phyloP scores from a whole-genome alignment of 2,329 filamentous ascomycete species.

The Calonectria multiphialidica region DNA sequence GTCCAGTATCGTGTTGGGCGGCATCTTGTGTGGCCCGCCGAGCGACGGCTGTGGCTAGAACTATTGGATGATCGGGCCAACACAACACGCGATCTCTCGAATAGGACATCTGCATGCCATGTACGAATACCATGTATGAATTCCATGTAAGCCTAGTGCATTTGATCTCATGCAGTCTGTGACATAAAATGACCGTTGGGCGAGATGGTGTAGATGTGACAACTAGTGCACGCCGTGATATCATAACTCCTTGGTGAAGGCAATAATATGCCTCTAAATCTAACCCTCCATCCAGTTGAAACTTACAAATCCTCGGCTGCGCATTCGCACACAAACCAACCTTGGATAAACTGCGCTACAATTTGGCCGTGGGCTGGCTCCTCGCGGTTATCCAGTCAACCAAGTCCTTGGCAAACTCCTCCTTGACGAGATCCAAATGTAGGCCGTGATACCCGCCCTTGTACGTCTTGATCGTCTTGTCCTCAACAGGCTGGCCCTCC shows the following conservation, averaged over 20 bases:
- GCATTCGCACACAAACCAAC: not conserved
- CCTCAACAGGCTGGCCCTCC: conserved; percentile 67
- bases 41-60: conserved; percentile 3
- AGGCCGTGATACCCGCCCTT: conserved; percentile 84
- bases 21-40: conserved; percentile 7
- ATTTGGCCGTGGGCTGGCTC: conserved; percentile 48
- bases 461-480: conserved; percentile 80
- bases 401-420: conserved; percentile 70
- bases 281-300: not conserved
- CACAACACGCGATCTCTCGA: not conserved
- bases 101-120: not conserved
- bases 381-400: conserved; percentile 73
- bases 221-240: not conserved
- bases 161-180: not conserved
- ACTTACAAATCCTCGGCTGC: not conserved
- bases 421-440: conserved; percentile 69
- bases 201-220: not conserved
- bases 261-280: not conserved
- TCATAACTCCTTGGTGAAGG: not conserved
- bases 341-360: conserved; percentile 42
- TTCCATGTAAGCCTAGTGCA: not conserved
- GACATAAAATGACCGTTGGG: not conserved
- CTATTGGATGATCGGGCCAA: not conserved
- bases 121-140: not conserved
- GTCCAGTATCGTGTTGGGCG: not conserved